A percentile compares a stretch with the other conserved stretches of the same genome.
Conservation (phyloP, 208 protist genomes). For the Acanthamoeba royreba region DNA sequence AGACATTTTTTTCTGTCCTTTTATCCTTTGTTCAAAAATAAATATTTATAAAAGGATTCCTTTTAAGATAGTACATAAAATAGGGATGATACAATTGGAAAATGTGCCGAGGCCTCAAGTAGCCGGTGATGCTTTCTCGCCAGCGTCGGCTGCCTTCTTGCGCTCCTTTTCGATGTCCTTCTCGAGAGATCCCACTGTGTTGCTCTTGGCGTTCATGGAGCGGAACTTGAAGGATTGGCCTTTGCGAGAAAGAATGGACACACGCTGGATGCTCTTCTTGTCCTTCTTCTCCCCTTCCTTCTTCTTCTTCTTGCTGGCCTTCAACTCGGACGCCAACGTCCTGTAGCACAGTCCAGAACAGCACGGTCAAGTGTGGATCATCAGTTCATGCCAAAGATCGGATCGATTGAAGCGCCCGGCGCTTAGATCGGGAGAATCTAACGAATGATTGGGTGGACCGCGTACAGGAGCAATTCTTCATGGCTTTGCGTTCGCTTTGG, state of each 20-base stretch:
- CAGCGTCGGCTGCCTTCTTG: not conserved
- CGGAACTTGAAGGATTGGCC: conserved; percentile 13
- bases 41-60: not conserved
- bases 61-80: not conserved
- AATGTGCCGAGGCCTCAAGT: not conserved
- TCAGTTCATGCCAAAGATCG: not conserved
- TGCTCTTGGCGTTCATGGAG: not conserved
- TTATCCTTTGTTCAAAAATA: too few relatives aligned
- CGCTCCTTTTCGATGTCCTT: not conserved
- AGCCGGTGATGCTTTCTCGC: not conserved
- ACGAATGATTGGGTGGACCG: too few relatives aligned
- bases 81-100: not conserved
- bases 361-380: not conserved
- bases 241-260: not conserved
- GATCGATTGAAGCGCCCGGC: not conserved
- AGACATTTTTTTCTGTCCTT: too few relatives aligned
- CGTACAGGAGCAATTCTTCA: conserved; percentile 16
- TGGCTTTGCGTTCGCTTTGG: not conserved
- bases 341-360: not conserved
- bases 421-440: not conserved
- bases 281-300: conserved; percentile 32
- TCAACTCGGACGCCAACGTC: not conserved
- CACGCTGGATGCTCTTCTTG: not conserved
- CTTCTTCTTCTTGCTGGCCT: conserved; percentile 45
- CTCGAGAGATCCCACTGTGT: not conserved